phyloP scores from a whole-genome alignment of 352 stramenopile species.

The Pythium sp. region DNA sequence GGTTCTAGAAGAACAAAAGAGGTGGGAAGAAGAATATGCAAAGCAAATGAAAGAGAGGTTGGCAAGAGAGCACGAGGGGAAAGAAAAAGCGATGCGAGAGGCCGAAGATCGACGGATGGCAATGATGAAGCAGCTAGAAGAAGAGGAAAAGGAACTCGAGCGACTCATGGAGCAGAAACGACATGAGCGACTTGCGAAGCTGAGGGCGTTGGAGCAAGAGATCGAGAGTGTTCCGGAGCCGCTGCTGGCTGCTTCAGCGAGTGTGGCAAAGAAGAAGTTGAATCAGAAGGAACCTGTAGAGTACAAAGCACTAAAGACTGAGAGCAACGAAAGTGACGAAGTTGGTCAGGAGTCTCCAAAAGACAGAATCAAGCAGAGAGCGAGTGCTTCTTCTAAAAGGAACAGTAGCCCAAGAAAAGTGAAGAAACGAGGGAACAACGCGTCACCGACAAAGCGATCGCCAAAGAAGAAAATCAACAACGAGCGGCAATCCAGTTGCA shows the following conservation, averaged over 20 bases:
- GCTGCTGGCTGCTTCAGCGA: neutral
- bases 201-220: slow-evolving; percentile 44
- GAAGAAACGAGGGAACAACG: neutral
- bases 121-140: slow-evolving; percentile 69
- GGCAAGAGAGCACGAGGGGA: slow-evolving; percentile 41
- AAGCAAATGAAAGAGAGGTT: slow-evolving; percentile 47
- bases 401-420: neutral
- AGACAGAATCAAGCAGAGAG: neutral
- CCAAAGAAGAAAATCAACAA: slow-evolving; percentile 7
- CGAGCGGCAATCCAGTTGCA: neutral
- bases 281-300: neutral
- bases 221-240: slow-evolving; percentile 9
- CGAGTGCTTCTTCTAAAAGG: neutral
- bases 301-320: neutral
- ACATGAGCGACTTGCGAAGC: slow-evolving; percentile 50
- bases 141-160: slow-evolving; percentile 72
- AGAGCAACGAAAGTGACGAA: neutral
- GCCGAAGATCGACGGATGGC: slow-evolving; percentile 45
- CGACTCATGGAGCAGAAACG: slow-evolving; percentile 61
- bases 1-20: slow-evolving; percentile 54
- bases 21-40: slow-evolving; percentile 63
- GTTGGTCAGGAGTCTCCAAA: neutral
- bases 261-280: neutral
- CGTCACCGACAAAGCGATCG: slow-evolving; percentile 12
- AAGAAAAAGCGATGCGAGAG: slow-evolving; percentile 44